These are phyloP conservation scores for Pichia heedii DNA, from an alignment of 805 yeast genomes.

Conservation along the genomic window DNA sequence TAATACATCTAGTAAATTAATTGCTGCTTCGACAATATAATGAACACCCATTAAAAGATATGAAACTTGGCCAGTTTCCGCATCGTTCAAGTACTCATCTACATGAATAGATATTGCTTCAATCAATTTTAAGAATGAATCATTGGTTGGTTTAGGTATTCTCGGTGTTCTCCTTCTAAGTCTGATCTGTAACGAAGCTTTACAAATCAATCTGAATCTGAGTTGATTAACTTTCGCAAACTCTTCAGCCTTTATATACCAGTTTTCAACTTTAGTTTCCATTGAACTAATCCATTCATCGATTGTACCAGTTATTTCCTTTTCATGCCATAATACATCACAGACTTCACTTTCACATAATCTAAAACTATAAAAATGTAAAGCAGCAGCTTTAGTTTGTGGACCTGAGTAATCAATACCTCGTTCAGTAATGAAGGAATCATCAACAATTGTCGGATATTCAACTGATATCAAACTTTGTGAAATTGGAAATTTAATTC, in stretches of 20 bases:
- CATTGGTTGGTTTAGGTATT: conserved; percentile 4
- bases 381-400: conserved; percentile 12
- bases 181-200: conserved; percentile 7
- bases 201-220: conserved; percentile 10
- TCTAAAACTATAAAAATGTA: conserved; percentile 9
- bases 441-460: conserved; percentile 10
- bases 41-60: conserved; percentile 10
- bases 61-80: conserved; percentile 7
- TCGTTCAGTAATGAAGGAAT: conserved; percentile 6
- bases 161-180: conserved; percentile 11
- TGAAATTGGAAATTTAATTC: conserved; percentile 9
- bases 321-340: conserved; percentile 11
- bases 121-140: conserved; percentile 2
- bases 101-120: conserved; percentile 3
- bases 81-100: conserved; percentile 10
- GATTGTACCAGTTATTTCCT: conserved; percentile 2
- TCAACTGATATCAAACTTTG: conserved; percentile 5
- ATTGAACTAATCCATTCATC: conserved; percentile 7
- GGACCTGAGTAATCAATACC: conserved; percentile 12
- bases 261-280: conserved; percentile 6
- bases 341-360: conserved; percentile 11
- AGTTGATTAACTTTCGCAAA: conserved; percentile 11
- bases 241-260: conserved; percentile 11
- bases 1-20: conserved; percentile 8
- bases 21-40: conserved; percentile 7